Evolutionary conservation across 805 yeast species (phyloP).

Genomic region (Yarrowia keelungensis): DNA sequence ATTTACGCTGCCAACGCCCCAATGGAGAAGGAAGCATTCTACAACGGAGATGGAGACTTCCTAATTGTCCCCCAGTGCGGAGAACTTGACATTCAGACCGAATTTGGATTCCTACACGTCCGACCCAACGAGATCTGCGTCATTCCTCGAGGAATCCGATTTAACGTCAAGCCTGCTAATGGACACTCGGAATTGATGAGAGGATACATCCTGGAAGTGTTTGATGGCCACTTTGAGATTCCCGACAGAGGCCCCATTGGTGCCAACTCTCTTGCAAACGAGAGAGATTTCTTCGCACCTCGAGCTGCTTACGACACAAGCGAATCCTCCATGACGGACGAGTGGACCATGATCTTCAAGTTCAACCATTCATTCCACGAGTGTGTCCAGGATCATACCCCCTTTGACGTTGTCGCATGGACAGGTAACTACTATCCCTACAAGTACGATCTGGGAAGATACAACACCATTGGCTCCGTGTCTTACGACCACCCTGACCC

Average conservation of each 20-base stretch:
- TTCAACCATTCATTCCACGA: constrained; percentile 41
- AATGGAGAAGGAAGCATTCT: constrained; percentile 45
- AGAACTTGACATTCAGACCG: constrained; percentile 46
- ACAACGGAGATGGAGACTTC: constrained; percentile 46
- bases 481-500: constrained; percentile 49
- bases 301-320: constrained; percentile 44
- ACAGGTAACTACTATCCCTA: constrained; percentile 47
- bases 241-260: constrained; percentile 49
- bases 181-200: constrained; percentile 40
- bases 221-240: constrained; percentile 46
- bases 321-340: constrained; percentile 16
- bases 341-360: constrained; percentile 40
- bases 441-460: constrained; percentile 47
- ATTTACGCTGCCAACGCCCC: constrained; percentile 43
- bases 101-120: constrained; percentile 45
- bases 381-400: constrained; percentile 44
- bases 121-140: constrained; percentile 46
- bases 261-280: constrained; percentile 47
- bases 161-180: constrained; percentile 42
- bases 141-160: constrained; percentile 46
- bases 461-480: constrained; percentile 46
- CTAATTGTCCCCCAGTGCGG: constrained; percentile 47
- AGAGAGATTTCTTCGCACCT: constrained; percentile 47
- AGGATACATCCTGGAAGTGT: constrained; percentile 47
- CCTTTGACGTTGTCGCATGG: constrained; percentile 48